Evolutionary conservation across 768 basidiomycete species (phyloP).

Genomic region (Kwoniella mangroviensis): DNA sequence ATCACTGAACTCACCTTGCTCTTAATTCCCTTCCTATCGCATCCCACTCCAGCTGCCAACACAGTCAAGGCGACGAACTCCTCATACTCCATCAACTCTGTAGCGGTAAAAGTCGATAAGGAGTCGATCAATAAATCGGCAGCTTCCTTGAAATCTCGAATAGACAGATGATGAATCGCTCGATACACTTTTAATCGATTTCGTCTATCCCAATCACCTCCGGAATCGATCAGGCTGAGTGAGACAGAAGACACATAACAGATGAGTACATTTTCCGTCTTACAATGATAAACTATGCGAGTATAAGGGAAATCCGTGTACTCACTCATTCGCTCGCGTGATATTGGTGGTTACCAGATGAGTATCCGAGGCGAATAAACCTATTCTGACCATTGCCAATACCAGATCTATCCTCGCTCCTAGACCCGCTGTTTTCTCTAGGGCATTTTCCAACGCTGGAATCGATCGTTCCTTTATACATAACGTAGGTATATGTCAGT

Average conservation of each 20-base stretch:
- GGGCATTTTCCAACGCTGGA: slow-evolving; percentile 77
- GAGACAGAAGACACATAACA: slow-evolving; percentile 2
- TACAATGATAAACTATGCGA: not conserved
- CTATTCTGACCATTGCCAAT: slow-evolving; percentile 83
- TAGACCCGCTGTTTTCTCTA: slow-evolving; percentile 89
- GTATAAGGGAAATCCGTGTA: slow-evolving; percentile 26
- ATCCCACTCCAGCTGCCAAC: slow-evolving; percentile 73
- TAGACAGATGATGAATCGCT: slow-evolving; percentile 79
- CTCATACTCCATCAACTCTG: slow-evolving; percentile 83
- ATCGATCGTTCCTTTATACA: slow-evolving; percentile 72
- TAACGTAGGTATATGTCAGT: slow-evolving; percentile 15
- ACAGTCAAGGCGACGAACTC: slow-evolving; percentile 87
- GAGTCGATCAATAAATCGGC: slow-evolving; percentile 88
- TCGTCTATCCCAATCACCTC: slow-evolving; percentile 96
- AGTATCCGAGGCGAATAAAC: slow-evolving; percentile 85
- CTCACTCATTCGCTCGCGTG: slow-evolving; percentile 78
- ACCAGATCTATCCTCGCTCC: slow-evolving; percentile 93
- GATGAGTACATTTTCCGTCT: not conserved
- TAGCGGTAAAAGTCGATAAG: slow-evolving; percentile 90
- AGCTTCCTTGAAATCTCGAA: slow-evolving; percentile 87
- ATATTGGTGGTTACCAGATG: slow-evolving; percentile 73
- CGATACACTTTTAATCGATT: slow-evolving; percentile 96
- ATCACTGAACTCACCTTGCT: slow-evolving; percentile 68
- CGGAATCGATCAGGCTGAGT: slow-evolving; percentile 82
- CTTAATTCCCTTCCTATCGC: slow-evolving; percentile 84